Evolutionary conservation across 2,329 filamentous ascomycete genomes (phyloP), one percentile per base, ranked within the genome.

Genomic region (Xylaria sp.): DNA sequence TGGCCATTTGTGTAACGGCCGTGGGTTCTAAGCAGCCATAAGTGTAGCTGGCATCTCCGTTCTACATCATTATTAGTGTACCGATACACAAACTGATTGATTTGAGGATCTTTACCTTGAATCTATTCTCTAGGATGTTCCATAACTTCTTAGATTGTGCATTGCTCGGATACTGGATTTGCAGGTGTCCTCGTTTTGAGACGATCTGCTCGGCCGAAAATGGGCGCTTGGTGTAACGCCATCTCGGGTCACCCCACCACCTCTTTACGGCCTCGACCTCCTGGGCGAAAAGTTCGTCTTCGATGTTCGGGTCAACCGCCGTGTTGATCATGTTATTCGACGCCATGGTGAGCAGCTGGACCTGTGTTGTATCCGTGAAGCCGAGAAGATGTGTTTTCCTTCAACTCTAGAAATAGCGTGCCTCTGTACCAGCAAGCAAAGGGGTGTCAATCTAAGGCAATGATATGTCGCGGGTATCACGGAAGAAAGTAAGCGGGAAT

Each of bases 1-100:
- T 97, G 77, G 95, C 95, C 96, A 99, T 99, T 82, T 99, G 96
- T 33, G 96, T 98, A 80, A 99, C 89, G 93, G 98, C 98, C 66
- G 97, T 97, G 12, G 96, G 96, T 80, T 99, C 96, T 73, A 99
- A 87, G 83, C 96, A 98, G 78, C 96, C 96, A 80, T 98, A 99
- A 67, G 96, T 99, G 85, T 91, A 97, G 83, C 93, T 97, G 57
- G 93, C 93, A 78, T 96, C 92, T 77, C 90, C 89, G 78, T 88
- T 92, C 93, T 97, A 75, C 67, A 15, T 28, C 8, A 2, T 20
- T 25, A 54, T 70, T 36, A 72, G 64, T 41, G 56, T 28, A 56
- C 23, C 61, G 25, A 9, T 12, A 60, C 41, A 23, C 23, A 55
- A n/a, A 36, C 36, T 41, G 39, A 20, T 36, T 48, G 56, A 10